A percentile compares a stretch with the other conserved stretches of the same genome.
Evolutionary conservation across 139 green algal genomes (phyloP).

Genomic region (Microglena sp.): DNA sequence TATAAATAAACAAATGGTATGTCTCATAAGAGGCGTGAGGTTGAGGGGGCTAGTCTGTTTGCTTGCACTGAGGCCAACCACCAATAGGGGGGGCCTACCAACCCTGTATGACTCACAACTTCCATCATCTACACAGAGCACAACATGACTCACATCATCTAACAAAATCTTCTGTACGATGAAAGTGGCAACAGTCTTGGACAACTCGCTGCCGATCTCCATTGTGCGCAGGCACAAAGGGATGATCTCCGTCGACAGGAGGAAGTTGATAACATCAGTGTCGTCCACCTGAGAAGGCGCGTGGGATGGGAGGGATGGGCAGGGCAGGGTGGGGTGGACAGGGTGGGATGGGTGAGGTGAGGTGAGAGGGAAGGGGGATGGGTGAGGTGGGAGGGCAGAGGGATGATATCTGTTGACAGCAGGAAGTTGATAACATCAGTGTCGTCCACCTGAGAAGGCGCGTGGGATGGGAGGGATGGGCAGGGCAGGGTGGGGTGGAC

Average conservation of each 20-base stretch:
- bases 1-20: background rate
- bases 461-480: background rate
- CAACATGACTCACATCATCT: constrained; percentile 62
- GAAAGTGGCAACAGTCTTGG: constrained; percentile 99
- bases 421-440: constrained; percentile 99
- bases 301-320: background rate
- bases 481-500: too few species aligned
- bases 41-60: too few species aligned
- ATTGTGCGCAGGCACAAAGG: constrained; percentile 97
- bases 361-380: too few species aligned
- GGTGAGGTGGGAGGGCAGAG: too few species aligned
- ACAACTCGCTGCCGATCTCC: constrained; percentile 97
- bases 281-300: constrained; percentile 72
- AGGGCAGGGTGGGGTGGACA: too few species aligned
- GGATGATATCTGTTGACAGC: constrained; percentile 98
- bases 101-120: too few species aligned
- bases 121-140: too few species aligned
- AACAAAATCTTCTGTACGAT: constrained; percentile 99
- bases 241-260: constrained; percentile 99
- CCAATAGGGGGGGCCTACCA: too few species aligned
- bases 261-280: constrained; percentile 98
- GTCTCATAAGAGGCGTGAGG: too few species aligned
- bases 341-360: too few species aligned
- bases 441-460: constrained; percentile 74
- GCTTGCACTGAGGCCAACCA: too few species aligned